These are phyloP conservation scores for Lepidium didymum DNA, from an alignment of 345 rosid species.

Conservation along the genomic window DNA sequence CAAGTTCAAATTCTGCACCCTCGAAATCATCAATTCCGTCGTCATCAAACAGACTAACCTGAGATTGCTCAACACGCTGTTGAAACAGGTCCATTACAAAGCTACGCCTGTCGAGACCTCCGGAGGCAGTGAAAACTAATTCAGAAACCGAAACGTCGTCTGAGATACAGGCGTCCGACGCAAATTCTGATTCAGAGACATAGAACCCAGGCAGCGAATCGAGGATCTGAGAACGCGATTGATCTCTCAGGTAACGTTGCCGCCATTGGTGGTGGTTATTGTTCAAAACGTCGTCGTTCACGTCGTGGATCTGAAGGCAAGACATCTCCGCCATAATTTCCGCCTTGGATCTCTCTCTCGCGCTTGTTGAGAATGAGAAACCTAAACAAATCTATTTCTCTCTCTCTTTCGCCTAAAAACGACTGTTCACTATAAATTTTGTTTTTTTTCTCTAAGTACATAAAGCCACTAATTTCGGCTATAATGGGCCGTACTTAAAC, in stretches of 20 bases:
- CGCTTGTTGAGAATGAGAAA: background rate
- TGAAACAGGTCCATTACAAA: constrained; percentile 91
- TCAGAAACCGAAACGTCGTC: constrained; percentile 29
- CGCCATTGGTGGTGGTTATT: constrained; percentile 18
- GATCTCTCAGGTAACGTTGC: constrained; percentile 16
- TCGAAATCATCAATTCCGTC: constrained; percentile 12
- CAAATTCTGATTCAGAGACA: constrained; percentile 30
- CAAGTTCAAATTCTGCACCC: constrained; percentile 20
- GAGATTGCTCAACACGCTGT: constrained; percentile 86
- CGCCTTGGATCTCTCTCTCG: background rate
- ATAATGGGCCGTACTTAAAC: background rate
- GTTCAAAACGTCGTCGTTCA: constrained; percentile 23
- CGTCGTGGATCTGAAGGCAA: constrained; percentile 35
- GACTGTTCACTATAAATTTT: too few species aligned
- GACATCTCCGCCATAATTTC: constrained; percentile 38
- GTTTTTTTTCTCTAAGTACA: background rate
- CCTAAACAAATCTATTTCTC: too few species aligned
- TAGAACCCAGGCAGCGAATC: constrained; percentile 36
- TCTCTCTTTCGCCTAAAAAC: too few species aligned
- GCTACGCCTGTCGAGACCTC: constrained; percentile 39
- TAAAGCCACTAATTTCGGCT: background rate
- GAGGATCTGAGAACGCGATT: constrained; percentile 10
- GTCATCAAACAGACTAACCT: constrained; percentile 21
- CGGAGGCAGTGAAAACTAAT: constrained; percentile 8
- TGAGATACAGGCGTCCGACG: background rate